These are phyloP conservation scores for Lactuca saligna DNA, from an alignment of 129 eudicot species.

Conservation along the genomic window DNA sequence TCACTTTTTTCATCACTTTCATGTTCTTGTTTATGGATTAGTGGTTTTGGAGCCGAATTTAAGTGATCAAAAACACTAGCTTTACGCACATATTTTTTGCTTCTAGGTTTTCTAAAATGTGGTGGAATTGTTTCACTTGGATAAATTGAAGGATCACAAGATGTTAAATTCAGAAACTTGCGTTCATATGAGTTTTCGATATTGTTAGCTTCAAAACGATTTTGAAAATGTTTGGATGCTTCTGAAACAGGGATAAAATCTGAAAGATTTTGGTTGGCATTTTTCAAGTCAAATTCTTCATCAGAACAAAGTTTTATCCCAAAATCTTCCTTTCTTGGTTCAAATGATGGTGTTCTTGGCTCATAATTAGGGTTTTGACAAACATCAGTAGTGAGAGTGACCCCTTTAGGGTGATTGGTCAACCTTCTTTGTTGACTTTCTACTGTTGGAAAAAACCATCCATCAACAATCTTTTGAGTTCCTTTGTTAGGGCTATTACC, in stretches of 20 bases:
- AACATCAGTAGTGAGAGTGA: constrained; percentile 4
- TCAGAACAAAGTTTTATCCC: constrained; percentile 6
- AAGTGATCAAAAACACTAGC: constrained; percentile 61
- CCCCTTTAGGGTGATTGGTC: constrained; percentile 8
- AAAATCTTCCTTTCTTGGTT: not conserved
- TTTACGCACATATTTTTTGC: constrained; percentile 2
- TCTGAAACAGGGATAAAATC: not conserved
- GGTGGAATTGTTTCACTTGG: constrained; percentile 6
- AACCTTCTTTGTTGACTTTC: constrained; percentile 20
- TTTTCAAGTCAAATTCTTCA: not conserved
- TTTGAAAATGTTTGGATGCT: not conserved
- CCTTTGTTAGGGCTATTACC: constrained; percentile 17
- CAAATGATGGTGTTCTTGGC: not conserved
- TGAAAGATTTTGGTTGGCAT: not conserved
- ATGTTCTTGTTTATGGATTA: constrained; percentile 19
- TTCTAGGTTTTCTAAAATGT: not conserved
- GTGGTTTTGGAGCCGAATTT: constrained; percentile 17
- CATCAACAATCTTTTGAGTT: constrained; percentile 18
- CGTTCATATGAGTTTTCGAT: not conserved
- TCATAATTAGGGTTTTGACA: not conserved
- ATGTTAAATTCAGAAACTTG: constrained; percentile 11
- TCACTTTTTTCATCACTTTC: constrained; percentile 14
- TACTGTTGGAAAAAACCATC: constrained; percentile 5
- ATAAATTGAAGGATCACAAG: constrained; percentile 28
- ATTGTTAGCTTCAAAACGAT: not conserved